phyloP scores from a whole-genome alignment of 169 alveolate genomes.

The Eimeria zaria region DNA sequence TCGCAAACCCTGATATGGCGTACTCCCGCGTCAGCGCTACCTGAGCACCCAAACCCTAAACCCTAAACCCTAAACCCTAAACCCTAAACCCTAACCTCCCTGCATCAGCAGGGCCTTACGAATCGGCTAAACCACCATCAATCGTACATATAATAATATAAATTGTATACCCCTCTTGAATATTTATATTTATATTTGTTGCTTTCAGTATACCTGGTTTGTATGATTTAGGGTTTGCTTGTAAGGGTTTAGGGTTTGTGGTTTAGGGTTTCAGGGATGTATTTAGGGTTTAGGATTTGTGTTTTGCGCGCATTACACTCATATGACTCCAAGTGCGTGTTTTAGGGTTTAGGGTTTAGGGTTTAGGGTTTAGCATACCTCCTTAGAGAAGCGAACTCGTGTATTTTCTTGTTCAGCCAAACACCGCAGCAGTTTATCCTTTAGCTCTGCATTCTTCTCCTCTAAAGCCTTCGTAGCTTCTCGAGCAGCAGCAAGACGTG shows the following conservation, averaged over 20 bases:
- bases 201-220: too few relatives aligned
- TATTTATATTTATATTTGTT: too few relatives aligned
- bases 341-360: conserved; percentile 30
- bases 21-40: conserved; percentile 91
- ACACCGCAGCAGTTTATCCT: conserved; percentile 8
- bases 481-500: conserved; percentile 27
- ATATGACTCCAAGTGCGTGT: too few relatives aligned
- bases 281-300: background rate
- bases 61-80: conserved; percentile 25
- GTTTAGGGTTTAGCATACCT: conserved; percentile 22
- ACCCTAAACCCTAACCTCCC: conserved; percentile 5
- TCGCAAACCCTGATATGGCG: conserved; percentile 94
- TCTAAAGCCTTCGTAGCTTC: background rate
- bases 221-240: background rate
- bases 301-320: too few relatives aligned
- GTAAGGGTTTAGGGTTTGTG: background rate
- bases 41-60: conserved; percentile 84
- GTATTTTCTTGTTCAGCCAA: conserved; percentile 22
- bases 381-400: background rate
- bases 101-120: too few relatives aligned
- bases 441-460: background rate
- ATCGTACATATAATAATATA: too few relatives aligned
- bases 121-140: too few relatives aligned
- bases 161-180: too few relatives aligned
- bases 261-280: too few relatives aligned